A percentile compares a stretch with the other conserved stretches of the same genome.
These are phyloP conservation scores for Ustilago trichophora DNA, from an alignment of 1,284 basidiomycete species.

Conservation along the genomic window DNA sequence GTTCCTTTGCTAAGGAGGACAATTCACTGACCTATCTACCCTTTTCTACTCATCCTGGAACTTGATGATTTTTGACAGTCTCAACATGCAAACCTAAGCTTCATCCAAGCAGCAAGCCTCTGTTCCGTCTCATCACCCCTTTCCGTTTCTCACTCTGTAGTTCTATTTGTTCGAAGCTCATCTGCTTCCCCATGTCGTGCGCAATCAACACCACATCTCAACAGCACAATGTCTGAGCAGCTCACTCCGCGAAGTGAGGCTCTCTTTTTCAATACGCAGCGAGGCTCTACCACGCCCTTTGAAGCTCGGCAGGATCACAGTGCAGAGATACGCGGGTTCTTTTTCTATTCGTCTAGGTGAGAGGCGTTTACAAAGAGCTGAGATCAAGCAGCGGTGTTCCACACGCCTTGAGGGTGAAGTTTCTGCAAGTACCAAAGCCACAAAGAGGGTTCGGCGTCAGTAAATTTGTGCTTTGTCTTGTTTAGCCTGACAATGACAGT, in stretches of 20 bases:
- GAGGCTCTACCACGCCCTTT: no score
- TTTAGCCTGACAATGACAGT: no score
- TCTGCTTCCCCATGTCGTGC: conserved; percentile 5
- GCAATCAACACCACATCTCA: conserved; percentile 45
- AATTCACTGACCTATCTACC: background rate
- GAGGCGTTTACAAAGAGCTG: background rate
- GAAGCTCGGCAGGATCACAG: no score
- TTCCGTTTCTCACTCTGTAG: conserved; percentile 20
- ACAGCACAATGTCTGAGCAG: no score
- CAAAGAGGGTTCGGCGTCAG: background rate
- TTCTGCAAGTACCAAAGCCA: conserved; percentile 6
- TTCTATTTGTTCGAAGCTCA: conserved; percentile 25
- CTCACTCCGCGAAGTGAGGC: no score
- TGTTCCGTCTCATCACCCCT: background rate
- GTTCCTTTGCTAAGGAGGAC: background rate
- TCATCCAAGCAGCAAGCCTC: background rate
- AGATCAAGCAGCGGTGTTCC: conserved; percentile 12
- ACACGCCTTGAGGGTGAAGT: conserved; percentile 47
- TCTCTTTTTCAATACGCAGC: no score
- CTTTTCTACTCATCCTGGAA: no score
- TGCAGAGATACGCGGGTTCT: no score
- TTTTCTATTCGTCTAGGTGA: no score
- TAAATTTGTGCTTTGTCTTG: background rate
- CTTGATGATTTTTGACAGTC: conserved; percentile 2
- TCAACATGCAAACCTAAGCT: conserved; percentile 44